Percentiles rank a stretch among this genome's conserved stretches.
phyloP scores from a whole-genome alignment of 306 rosid species.

The Quercus berberidifolia region DNA sequence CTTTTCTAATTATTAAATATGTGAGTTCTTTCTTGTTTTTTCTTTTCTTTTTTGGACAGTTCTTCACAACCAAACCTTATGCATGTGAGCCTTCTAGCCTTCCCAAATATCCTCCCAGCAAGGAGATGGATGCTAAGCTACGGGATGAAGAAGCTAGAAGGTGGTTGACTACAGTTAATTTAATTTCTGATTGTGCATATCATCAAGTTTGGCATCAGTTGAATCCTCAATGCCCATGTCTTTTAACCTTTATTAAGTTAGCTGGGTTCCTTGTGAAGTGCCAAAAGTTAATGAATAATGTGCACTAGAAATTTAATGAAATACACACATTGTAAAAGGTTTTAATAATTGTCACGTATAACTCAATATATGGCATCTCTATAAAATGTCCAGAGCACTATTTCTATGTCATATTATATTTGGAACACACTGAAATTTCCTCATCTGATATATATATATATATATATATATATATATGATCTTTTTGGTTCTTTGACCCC shows the following conservation, averaged over 20 bases:
- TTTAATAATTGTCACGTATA: background rate
- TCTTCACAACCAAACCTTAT: conserved; percentile 83
- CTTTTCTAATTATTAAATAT: background rate
- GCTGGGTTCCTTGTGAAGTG: background rate
- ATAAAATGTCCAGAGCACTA: background rate
- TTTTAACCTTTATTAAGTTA: background rate
- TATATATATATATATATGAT: too few species aligned
- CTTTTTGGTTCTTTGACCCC: background rate
- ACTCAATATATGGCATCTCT: background rate
- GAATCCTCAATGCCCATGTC: background rate
- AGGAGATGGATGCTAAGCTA: conserved; percentile 98
- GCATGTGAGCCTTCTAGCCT: conserved; percentile 99
- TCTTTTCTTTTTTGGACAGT: conserved; percentile 55
- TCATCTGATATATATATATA: background rate
- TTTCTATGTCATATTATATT: background rate
- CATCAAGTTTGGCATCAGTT: background rate
- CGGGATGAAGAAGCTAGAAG: conserved; percentile 99
- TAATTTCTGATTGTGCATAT: conserved; percentile 3
- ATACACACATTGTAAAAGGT: background rate
- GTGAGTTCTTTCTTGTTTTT: conserved; percentile 9
- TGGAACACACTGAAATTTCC: background rate
- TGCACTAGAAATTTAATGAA: background rate
- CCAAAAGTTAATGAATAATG: background rate
- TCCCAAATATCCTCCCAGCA: conserved; percentile 98
- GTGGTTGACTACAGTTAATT: conserved; percentile 38